These are phyloP conservation scores for Blastobotrys terrestris DNA, from an alignment of 805 yeast species.

Conservation along the genomic window DNA sequence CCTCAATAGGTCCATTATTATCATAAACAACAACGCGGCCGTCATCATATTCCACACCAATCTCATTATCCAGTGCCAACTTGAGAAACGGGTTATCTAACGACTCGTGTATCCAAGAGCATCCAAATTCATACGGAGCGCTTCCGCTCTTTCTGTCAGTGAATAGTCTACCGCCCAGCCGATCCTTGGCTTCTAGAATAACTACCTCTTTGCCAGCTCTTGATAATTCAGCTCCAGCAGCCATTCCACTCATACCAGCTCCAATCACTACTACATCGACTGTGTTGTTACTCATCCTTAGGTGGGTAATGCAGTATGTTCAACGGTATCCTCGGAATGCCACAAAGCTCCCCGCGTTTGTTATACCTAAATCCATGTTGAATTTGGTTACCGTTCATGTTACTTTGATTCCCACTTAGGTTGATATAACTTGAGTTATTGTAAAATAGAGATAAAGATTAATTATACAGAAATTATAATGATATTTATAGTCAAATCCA, in stretches of 20 bases:
- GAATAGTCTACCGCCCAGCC: conserved; percentile 62
- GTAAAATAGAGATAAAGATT: not conserved
- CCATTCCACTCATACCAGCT: conserved; percentile 72
- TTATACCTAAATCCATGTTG: no score
- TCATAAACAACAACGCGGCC: conserved; percentile 2
- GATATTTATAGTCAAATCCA: not conserved
- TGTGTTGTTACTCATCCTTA: no score
- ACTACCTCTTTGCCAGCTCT: conserved; percentile 41
- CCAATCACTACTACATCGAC: conserved; percentile 53
- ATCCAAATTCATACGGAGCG: conserved; percentile 60
- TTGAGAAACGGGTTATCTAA: conserved; percentile 53
- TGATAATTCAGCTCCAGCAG: conserved; percentile 54
- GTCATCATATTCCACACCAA: conserved; percentile 11
- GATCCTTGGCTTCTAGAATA: conserved; percentile 57
- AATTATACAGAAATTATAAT: not conserved
- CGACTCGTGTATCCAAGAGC: conserved; percentile 81
- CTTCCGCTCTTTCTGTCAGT: conserved; percentile 36
- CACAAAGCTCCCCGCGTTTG: no score
- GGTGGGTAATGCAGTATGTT: no score
- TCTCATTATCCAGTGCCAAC: conserved; percentile 5
- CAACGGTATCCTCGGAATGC: no score
- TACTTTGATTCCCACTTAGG: not conserved
- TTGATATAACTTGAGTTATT: not conserved
- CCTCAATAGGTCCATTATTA: conserved; percentile 7
- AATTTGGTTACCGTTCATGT: not conserved